Evolutionary conservation across 441 rosid genomes (phyloP).

Genomic region (Melastoma candidum): DNA sequence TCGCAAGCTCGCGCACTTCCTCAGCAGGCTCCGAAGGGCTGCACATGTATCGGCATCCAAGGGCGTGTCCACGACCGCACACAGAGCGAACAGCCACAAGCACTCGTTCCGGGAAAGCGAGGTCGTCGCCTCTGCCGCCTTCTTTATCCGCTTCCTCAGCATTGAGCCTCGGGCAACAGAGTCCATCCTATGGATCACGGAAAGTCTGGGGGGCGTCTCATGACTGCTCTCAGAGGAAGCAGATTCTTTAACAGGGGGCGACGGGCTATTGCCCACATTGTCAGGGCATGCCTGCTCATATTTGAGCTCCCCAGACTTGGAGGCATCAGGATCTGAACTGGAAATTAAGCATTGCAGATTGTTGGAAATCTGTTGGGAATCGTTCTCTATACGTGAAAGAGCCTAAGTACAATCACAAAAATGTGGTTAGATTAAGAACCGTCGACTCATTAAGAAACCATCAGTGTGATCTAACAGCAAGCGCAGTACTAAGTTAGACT

Average conservation of each 20-base stretch:
- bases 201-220: conserved; percentile 24
- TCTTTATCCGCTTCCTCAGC: conserved; percentile 50
- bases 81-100: conserved; percentile 60
- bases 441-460: neutral
- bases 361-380: conserved; percentile 15
- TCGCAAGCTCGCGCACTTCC: conserved; percentile 69
- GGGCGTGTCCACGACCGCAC: conserved; percentile 70
- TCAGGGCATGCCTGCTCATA: too few species aligned
- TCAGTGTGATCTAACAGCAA: neutral
- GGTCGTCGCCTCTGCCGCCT: conserved; percentile 25
- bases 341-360: conserved; percentile 7
- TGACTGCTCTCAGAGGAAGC: too few species aligned
- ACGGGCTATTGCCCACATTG: too few species aligned
- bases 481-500: neutral
- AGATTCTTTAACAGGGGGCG: too few species aligned
- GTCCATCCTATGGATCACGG: conserved; percentile 51
- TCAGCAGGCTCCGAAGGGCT: conserved; percentile 49
- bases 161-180: conserved; percentile 50
- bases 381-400: conserved; percentile 24
- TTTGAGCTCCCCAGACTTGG: too few species aligned
- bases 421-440: neutral
- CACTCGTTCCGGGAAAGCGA: conserved; percentile 37
- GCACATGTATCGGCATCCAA: conserved; percentile 60
- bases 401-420: conserved; percentile 24
- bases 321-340: too few species aligned